Evolutionary conservation across 352 stramenopile genomes (phyloP).

Genomic region (Pythium insidiosum): DNA sequence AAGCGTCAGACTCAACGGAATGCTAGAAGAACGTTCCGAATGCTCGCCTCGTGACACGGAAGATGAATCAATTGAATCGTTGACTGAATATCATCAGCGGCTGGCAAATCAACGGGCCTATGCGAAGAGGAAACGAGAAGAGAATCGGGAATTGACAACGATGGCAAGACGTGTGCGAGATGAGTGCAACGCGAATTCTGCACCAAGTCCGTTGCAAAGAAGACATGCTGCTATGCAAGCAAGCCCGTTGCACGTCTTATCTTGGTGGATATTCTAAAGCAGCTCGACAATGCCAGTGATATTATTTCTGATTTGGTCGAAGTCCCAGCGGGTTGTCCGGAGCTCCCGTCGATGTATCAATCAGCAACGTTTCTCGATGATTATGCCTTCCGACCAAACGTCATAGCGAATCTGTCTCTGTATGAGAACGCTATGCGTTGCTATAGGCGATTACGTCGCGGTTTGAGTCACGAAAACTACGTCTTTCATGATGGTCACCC

Average conservation of each 20-base stretch:
- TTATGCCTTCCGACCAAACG: background rate
- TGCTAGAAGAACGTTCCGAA: no score
- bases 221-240: constrained; percentile 12
- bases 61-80: no score
- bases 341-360: background rate
- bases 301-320: background rate
- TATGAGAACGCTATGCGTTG: background rate
- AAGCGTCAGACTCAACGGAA: no score
- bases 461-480: background rate
- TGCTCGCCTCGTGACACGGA: no score
- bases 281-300: background rate
- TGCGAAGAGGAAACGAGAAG: no score
- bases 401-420: background rate
- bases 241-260: background rate
- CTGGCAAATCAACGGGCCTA: no score
- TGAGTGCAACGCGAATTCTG: no score
- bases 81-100: no score
- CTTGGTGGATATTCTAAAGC: background rate
- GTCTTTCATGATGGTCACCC: background rate
- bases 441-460: background rate
- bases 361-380: background rate
- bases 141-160: no score
- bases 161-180: no score
- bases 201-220: no score
- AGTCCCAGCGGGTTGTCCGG: background rate